Conservation (phyloP, 176 grass and related monocot genomes). For the Hordeum vulgare region MorexV3_pseudomolecules_assembly NC_058519.1:12727221-12727720, state of each 20-base stretch:
- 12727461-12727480: background rate
- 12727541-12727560: background rate
- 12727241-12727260: rapidly evolving
- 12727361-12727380: rapidly evolving
- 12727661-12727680: too few species aligned
- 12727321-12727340: background rate
- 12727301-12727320: rapidly evolving
- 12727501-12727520: rapidly evolving
- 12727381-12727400: background rate
- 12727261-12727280: background rate
- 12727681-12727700: background rate
- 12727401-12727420: background rate
- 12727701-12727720: background rate
- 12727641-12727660: too few species aligned
- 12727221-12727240: too few species aligned
- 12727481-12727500: background rate
- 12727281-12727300: background rate
- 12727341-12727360: background rate
- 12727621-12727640: background rate
- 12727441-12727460: too few species aligned
- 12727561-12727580: background rate
- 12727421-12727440: background rate
- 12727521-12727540: background rate
- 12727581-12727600: background rate
- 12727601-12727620: constrained; percentile 4